Evolutionary conservation across 176 grass and related monocot genomes (phyloP).

Genomic region (Ampelocalamus luodianensis): DNA sequence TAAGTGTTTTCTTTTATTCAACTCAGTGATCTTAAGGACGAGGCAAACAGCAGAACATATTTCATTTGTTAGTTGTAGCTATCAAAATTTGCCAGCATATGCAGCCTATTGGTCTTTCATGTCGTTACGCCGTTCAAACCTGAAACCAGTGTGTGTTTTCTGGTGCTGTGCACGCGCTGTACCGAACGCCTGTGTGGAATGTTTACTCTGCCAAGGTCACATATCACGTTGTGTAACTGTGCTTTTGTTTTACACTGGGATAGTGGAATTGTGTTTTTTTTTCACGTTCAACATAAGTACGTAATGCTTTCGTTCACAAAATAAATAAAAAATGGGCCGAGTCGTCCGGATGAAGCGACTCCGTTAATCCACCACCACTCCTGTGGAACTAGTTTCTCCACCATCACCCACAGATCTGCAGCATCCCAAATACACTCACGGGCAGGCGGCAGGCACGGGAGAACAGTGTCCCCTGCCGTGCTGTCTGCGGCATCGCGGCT

Average conservation of each 20-base stretch:
- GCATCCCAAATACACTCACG: too few species aligned
- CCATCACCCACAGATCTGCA: too few species aligned
- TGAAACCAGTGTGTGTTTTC: background rate
- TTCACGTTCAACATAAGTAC: background rate
- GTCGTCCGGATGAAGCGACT: too few species aligned
- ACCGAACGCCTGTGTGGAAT: background rate
- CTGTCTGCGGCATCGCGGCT: constrained; percentile 21
- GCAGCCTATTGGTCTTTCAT: background rate
- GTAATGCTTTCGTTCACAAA: too few species aligned
- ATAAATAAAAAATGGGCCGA: too few species aligned
- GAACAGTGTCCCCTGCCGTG: background rate
- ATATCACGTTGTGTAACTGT: background rate
- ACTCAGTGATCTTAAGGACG: background rate
- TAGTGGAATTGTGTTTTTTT: background rate
- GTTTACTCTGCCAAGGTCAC: background rate
- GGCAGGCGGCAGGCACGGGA: background rate
- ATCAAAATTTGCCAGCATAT: background rate
- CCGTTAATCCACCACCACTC: too few species aligned
- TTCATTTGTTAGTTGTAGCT: background rate
- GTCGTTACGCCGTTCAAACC: constrained; percentile 3
- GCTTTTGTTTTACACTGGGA: background rate
- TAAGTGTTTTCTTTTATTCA: background rate
- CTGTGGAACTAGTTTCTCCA: too few species aligned
- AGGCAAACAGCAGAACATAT: too few species aligned
- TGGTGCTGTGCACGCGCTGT: background rate